Evolutionary conservation across 2,329 filamentous ascomycete genomes (phyloP), one percentile per base, ranked within the genome.

Genomic region (Colletotrichum sp.): DNA sequence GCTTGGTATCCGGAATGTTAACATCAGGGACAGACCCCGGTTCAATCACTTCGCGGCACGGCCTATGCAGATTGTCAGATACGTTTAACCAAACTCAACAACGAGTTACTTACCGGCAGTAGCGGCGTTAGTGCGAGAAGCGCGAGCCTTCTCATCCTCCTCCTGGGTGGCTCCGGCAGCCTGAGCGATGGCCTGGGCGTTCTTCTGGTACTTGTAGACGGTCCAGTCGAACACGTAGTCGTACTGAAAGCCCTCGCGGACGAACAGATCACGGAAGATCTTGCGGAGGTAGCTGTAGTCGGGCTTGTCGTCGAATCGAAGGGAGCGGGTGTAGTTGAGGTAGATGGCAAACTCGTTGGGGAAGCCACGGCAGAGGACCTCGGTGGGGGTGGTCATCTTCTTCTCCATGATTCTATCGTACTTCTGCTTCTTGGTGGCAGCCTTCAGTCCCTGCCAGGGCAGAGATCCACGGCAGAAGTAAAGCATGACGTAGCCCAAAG

Each of bases 401-500:
- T 99, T 99, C 92, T 99, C 97, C 96, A 99, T 99, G 89, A 99
- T 99, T 79, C 96, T 93, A 88, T 99, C 97, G 85, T 99, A 99
- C 90, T 99, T 99, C 90, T 99, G 96, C 93, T 98, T 98, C 93
- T 98, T 98, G 80, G 96, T 98, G 81, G 96, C 96, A 89, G 96
- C 96, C 92, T 98, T 98, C 71, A 98, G 91, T 73, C 97, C 97
- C 90, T 99, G 97, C 97, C 97, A 99, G 77, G 97, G 97, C 74
- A 99, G 95, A 79, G 96, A 98, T 78, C 97, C 97, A 87, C 97
- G 96, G 91, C 96, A 99, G 90, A 99, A 99, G 92, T 99, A 99
- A 78, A 99, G 94, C 96, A 99, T 99, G 83, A 99, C 97, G 82
- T 99, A 99, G 82, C 97, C 97, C 67, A 99, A 92, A 76, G 96